Evolutionary conservation across 495 filamentous ascomycete species (phyloP).

Genomic region (Neurospora sp.): DNA sequence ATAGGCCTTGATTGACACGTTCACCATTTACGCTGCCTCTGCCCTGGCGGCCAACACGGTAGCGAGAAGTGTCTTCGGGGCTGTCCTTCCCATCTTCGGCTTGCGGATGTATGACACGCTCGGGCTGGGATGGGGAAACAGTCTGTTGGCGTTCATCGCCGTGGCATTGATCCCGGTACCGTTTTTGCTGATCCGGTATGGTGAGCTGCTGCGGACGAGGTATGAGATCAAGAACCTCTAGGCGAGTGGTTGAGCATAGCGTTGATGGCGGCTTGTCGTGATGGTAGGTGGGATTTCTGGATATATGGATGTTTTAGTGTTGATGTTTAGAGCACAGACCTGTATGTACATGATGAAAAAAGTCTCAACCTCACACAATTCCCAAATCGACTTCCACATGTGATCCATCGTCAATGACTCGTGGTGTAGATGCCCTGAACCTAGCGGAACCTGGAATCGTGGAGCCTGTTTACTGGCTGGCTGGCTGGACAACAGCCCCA

Average conservation of each 20-base stretch:
- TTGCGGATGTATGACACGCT: conserved; percentile 41
- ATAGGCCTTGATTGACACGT: conserved; percentile 43
- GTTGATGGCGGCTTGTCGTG: not conserved
- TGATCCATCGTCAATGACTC: not conserved
- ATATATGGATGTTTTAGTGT: not conserved
- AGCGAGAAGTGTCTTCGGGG: conserved; percentile 43
- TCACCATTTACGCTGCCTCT: conserved; percentile 51
- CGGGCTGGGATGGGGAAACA: conserved; percentile 56
- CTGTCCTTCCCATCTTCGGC: conserved; percentile 48
- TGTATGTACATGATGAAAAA: not conserved
- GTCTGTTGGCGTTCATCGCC: conserved; percentile 44
- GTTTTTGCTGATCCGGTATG: conserved; percentile 41
- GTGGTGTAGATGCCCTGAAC: not conserved
- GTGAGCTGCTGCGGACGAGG: conserved; percentile 37
- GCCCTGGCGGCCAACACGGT: conserved; percentile 45
- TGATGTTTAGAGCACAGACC: not conserved
- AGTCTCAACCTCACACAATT: not conserved
- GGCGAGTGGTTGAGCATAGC: not conserved
- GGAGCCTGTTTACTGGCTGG: not conserved
- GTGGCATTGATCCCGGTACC: conserved; percentile 42
- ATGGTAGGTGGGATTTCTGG: not conserved
- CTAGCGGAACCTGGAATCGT: not conserved
- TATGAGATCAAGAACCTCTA: conserved; percentile 32
- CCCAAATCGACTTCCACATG: not conserved
- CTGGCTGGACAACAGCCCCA: not conserved